Evolutionary conservation across 1,284 basidiomycete species (phyloP).

Genomic region (Ganoderma resinaceum): DNA sequence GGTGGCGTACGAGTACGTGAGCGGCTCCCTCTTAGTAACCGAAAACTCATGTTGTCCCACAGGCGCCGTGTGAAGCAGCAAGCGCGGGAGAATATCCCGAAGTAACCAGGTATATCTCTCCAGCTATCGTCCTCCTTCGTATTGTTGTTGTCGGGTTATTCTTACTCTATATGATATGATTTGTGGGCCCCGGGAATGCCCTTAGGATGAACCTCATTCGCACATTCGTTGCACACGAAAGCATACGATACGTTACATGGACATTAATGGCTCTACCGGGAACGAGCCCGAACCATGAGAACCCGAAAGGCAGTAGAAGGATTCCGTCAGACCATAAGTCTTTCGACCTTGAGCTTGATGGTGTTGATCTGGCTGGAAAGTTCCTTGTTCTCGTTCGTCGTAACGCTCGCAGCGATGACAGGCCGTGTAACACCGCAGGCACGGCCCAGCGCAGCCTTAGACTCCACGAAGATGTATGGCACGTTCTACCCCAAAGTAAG

Average conservation of each 20-base stretch:
- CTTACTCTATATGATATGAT: constrained; percentile 29
- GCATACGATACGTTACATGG: constrained; percentile 12
- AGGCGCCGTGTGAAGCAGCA: constrained; percentile 83
- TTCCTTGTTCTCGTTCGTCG: constrained; percentile 95
- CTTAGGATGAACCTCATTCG: neutral
- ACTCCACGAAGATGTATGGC: constrained; percentile 94
- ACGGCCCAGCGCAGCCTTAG: constrained; percentile 93
- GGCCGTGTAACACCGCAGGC: constrained; percentile 97
- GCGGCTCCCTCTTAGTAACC: neutral
- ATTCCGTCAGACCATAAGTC: constrained; percentile 52
- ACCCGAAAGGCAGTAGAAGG: constrained; percentile 4
- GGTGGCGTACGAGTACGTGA: constrained; percentile 83
- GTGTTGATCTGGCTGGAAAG: constrained; percentile 90
- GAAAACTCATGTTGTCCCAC: constrained; percentile 21
- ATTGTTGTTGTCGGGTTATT: constrained; percentile 32
- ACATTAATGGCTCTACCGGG: neutral
- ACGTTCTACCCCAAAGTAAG: constrained; percentile 72
- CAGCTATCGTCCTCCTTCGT: constrained; percentile 23
- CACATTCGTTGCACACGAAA: constrained; percentile 12
- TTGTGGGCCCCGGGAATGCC: neutral
- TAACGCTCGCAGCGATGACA: constrained; percentile 95
- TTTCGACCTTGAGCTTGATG: constrained; percentile 91
- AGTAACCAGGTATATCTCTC: constrained; percentile 50
- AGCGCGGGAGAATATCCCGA: constrained; percentile 85
- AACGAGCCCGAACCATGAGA: constrained; percentile 8